A percentile compares a stretch with the other conserved stretches of the same genome.
Evolutionary conservation across 768 basidiomycete species (phyloP).

Genomic region (Suillus fuscotomentosus): DNA sequence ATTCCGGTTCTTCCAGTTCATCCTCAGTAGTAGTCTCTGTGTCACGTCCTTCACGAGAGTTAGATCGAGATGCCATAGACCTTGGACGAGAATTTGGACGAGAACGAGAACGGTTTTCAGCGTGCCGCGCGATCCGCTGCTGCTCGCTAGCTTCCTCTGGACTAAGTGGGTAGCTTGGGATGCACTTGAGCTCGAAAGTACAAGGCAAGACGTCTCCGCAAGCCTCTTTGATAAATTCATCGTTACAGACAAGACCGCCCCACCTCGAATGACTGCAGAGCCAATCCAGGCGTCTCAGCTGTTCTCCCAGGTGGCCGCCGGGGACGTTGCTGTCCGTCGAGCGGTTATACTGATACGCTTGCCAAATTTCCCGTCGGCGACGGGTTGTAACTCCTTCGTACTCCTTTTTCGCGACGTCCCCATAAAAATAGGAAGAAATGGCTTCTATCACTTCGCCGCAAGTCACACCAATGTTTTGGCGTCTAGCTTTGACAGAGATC

Average conservation of each 20-base stretch:
- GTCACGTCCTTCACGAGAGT: conserved; percentile 5
- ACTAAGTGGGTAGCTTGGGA: conserved; percentile 44
- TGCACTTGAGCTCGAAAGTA: conserved; percentile 58
- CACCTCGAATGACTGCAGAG: conserved; percentile 57
- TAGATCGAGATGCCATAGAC: background rate
- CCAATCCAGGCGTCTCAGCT: conserved; percentile 68
- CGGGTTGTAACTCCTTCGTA: conserved; percentile 39
- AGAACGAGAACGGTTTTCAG: conserved; percentile 16
- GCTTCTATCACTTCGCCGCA: conserved; percentile 65
- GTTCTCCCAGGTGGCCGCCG: conserved; percentile 62
- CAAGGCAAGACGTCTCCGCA: conserved; percentile 54
- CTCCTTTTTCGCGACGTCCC: conserved; percentile 50
- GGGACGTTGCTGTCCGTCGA: conserved; percentile 63
- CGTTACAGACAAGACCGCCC: conserved; percentile 55
- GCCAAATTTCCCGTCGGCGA: conserved; percentile 43
- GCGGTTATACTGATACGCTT: conserved; percentile 64
- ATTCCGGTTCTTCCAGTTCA: conserved; percentile 7
- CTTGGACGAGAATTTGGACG: conserved; percentile 5
- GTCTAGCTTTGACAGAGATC: conserved; percentile 45
- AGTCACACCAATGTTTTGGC: conserved; percentile 53
- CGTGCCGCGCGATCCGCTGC: conserved; percentile 23
- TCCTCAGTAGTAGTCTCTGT: conserved; percentile 6
- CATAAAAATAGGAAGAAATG: conserved; percentile 50
- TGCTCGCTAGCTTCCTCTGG: conserved; percentile 50
- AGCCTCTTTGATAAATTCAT: conserved; percentile 39